Base-by-base conservation (phyloP, 176 grass and related monocot species). In the Elymus sibiricus region DNA sequence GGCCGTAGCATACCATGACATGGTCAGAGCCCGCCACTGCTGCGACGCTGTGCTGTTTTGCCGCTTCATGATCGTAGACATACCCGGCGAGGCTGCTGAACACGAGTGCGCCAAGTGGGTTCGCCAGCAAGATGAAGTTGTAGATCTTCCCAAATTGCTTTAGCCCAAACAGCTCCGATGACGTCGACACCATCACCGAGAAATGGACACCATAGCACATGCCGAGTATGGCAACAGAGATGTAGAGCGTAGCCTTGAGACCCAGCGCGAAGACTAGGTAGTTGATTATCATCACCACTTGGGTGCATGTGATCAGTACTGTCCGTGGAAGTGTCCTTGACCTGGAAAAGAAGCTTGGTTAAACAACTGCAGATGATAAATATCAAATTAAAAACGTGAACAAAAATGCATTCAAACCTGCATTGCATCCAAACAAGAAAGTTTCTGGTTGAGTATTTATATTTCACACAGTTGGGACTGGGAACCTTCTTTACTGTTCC, bases 101-200 rank as follows among this genome's bases (percentile, higher is more conserved):
- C 58, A 98, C 60, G 77, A 91, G 82, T 1, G 92, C 88, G 0
- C 96, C 96, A 2, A 95, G 71, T 4, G 96, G 93, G 70, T 98
- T 95, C 26, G 90, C 96, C 60, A 98, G 44, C 6, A 82, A 51
- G 64, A 94, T 94, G 81, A 98, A 92, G 26, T 98, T 98, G 26
- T 88, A 94, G 60, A 95, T 94, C 78, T 95, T 85, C 15, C 96
- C 96, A 0, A 92, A 98, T 34, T 98, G 93, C 86, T 98, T 98
- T 55, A 98, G 56, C 17, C 96, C 96, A 4, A 98, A 98, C 40
- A 98, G 86, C 82, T 95, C 97, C 0, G 97, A 98, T 53, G 94
- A 93, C 26, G 92, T 95, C 19, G 93, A 95, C 34, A 98, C 90
- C 64, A 94, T 89, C 44, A 94, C 93, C 4, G 94, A 92, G 84